A percentile compares a stretch with the other conserved stretches of the same genome.
These are phyloP conservation scores for Trichoderma arundinaceum DNA, from an alignment of 2,329 filamentous ascomycete genomes.

Conservation along the genomic window DNA sequence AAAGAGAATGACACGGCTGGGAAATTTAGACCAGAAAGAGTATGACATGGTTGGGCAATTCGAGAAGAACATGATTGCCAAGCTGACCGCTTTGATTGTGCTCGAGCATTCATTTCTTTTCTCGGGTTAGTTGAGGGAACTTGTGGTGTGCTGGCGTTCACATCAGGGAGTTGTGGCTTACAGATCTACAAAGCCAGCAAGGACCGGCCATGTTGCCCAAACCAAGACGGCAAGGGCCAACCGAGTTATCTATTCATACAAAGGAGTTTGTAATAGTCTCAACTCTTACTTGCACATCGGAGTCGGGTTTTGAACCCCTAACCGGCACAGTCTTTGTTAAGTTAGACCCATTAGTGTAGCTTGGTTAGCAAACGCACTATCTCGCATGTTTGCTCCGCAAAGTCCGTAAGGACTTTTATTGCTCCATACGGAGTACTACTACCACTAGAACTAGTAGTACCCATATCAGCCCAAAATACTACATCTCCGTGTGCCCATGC, in stretches of 20 bases:
- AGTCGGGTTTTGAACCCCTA: too few relatives aligned
- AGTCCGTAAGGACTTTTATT: not conserved
- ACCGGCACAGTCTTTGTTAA: too few relatives aligned
- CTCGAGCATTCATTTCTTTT: not conserved
- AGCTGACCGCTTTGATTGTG: slow-evolving; percentile 7
- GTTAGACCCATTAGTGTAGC: too few relatives aligned
- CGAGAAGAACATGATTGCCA: not conserved
- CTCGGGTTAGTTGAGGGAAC: not conserved
- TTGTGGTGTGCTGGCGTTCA: not conserved
- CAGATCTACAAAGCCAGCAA: not conserved
- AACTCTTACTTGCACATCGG: too few relatives aligned
- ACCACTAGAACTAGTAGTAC: not conserved
- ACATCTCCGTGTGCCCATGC: not conserved
- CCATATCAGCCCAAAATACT: slow-evolving; percentile 6
- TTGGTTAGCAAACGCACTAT: too few relatives aligned
- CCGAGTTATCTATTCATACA: not conserved
- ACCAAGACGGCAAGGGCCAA: not conserved
- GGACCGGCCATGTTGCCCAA: not conserved
- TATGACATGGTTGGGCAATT: not conserved
- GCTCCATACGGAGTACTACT: not conserved
- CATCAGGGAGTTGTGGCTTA: not conserved
- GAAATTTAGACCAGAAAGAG: not conserved
- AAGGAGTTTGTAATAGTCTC: too few relatives aligned
- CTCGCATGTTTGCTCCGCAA: too few relatives aligned
- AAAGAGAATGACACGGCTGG: slow-evolving; percentile 6